These are phyloP conservation scores for Cicer bijugum DNA, from an alignment of 306 rosid species.

Conservation along the genomic window DNA sequence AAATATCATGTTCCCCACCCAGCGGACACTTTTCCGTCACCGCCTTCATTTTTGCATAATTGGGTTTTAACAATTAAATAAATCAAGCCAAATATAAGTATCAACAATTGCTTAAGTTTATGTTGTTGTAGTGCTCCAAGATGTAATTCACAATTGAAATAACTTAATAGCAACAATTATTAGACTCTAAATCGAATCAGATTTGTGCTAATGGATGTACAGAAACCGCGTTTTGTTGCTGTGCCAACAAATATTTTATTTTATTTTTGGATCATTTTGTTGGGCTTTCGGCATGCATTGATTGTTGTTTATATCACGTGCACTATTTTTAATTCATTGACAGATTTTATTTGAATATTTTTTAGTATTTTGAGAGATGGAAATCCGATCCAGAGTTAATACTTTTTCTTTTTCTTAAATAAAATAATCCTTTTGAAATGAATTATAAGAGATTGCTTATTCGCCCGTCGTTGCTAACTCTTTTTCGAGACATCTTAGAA, in stretches of 20 bases:
- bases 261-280: constrained; percentile 18
- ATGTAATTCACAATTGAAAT: neutral
- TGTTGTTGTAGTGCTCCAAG: neutral
- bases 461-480: too few relatives aligned
- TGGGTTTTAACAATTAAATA: neutral
- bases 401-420: too few relatives aligned
- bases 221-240: constrained; percentile 63
- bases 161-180: constrained; percentile 36
- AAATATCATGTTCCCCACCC: constrained; percentile 21
- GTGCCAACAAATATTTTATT: constrained; percentile 34
- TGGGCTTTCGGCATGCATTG: constrained; percentile 33
- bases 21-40: neutral
- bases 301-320: constrained; percentile 50
- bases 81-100: neutral
- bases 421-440: too few relatives aligned
- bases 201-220: constrained; percentile 9
- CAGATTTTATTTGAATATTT: neutral
- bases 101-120: neutral
- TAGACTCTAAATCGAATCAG: constrained; percentile 35
- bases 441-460: too few relatives aligned
- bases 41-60: neutral
- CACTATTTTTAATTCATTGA: constrained; percentile 19
- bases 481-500: too few relatives aligned
- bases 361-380: constrained; percentile 1
- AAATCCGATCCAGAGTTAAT: neutral